phyloP scores from a whole-genome alignment of 139 green algal genomes.

The Haematococcus sp. region DNA sequence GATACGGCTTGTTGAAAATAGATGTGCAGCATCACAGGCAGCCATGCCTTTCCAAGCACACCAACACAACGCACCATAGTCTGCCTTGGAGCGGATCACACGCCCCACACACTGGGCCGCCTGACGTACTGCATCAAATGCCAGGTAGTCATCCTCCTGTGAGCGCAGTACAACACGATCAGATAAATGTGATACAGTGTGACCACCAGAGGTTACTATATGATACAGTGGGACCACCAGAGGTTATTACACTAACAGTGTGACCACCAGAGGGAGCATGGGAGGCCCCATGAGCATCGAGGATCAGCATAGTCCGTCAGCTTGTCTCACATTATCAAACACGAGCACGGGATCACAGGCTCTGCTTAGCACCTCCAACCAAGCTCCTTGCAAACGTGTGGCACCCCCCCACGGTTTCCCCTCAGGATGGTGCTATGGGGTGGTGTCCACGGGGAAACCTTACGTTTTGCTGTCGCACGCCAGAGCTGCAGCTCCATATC shows the following conservation, averaged over 20 bases:
- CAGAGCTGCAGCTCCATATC: no score
- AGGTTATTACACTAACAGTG: background rate
- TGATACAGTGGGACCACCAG: background rate
- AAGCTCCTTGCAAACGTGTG: no score
- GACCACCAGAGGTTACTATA: background rate
- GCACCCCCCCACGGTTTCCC: no score
- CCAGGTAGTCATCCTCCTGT: constrained; percentile 94
- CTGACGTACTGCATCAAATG: constrained; percentile 97
- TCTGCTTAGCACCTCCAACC: no score
- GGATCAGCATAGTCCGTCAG: no score
- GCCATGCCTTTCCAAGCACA: background rate
- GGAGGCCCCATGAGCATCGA: background rate
- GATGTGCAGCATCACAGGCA: no score
- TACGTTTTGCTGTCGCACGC: no score
- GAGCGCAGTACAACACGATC: constrained; percentile 26
- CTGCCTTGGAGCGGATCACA: constrained; percentile 96
- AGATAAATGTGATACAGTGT: background rate
- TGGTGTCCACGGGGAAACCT: no score
- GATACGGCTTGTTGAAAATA: no score
- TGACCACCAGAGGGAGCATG: background rate
- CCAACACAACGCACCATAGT: constrained; percentile 48
- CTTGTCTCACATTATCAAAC: no score
- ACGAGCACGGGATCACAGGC: no score
- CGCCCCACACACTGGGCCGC: constrained; percentile 96
- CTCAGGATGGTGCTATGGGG: no score